Percentiles rank a stretch among this genome's conserved stretches.
Evolutionary conservation across 2,329 filamentous ascomycete species (phyloP).

Genomic region (Aspergillus tamarii): DNA sequence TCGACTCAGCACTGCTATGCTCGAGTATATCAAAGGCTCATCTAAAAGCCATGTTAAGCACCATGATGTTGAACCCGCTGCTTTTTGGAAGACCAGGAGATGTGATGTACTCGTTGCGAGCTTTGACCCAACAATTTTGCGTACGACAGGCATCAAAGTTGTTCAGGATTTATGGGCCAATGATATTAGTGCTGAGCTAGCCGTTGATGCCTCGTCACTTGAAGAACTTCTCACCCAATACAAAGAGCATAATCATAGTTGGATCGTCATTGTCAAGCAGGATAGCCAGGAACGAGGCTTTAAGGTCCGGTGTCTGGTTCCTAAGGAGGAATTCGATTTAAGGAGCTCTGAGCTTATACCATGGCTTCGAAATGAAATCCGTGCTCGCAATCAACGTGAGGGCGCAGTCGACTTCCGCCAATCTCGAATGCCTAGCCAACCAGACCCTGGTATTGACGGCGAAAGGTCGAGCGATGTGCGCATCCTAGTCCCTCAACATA

Average conservation of each 20-base stretch:
- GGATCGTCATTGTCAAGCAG: conserved; percentile 85
- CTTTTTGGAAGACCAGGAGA: conserved; percentile 65
- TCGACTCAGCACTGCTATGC: conserved; percentile 68
- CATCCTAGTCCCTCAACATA: conserved; percentile 79
- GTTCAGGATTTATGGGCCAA: conserved; percentile 79
- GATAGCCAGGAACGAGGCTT: conserved; percentile 60
- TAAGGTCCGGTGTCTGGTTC: conserved; percentile 77
- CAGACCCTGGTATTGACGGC: conserved; percentile 37
- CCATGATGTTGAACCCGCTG: conserved; percentile 63
- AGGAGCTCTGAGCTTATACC: conserved; percentile 71
- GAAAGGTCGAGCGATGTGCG: conserved; percentile 73
- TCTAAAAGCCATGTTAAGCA: conserved; percentile 68
- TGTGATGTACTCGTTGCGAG: conserved; percentile 90
- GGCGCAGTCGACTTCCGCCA: conserved; percentile 46
- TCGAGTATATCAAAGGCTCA: conserved; percentile 53
- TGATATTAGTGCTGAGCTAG: conserved; percentile 85
- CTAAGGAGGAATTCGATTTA: conserved; percentile 82
- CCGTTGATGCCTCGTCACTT: conserved; percentile 74
- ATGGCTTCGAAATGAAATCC: conserved; percentile 80
- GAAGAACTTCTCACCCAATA: conserved; percentile 71
- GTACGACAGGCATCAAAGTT: conserved; percentile 75
- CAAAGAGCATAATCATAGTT: conserved; percentile 78
- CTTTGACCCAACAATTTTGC: conserved; percentile 76
- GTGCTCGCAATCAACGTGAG: conserved; percentile 72
- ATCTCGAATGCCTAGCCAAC: conserved; percentile 45